phyloP scores from a whole-genome alignment of 2,329 filamentous ascomycete genomes.

The Talaromyces rugulosus region DNA sequence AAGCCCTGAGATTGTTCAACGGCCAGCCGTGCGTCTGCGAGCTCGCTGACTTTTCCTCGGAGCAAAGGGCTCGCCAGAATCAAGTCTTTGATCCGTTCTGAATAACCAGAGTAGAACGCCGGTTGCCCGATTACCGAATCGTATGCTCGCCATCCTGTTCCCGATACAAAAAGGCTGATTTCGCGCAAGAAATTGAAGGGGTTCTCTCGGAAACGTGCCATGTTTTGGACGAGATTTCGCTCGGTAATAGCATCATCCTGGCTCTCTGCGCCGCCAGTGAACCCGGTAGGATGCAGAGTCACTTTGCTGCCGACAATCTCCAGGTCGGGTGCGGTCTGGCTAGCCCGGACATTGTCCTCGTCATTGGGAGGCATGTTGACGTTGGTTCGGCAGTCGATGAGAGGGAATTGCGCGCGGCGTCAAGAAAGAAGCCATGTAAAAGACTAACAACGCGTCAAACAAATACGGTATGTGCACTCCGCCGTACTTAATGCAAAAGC shows the following conservation, averaged over 20 bases:
- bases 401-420: neutral
- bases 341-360: conserved; percentile 22
- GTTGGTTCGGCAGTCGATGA: neutral
- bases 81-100: conserved; percentile 77
- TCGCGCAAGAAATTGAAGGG: conserved; percentile 82
- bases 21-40: conserved; percentile 69
- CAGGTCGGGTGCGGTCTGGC: conserved; percentile 63
- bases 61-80: conserved; percentile 75
- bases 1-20: conserved; percentile 74
- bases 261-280: conserved; percentile 33
- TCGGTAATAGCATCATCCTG: conserved; percentile 47
- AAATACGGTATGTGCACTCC: neutral
- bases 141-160: conserved; percentile 92
- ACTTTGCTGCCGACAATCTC: conserved; percentile 72
- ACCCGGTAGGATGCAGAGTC: conserved; percentile 70
- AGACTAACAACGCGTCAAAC: neutral
- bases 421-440: conserved; percentile 4
- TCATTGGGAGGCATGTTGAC: conserved; percentile 19
- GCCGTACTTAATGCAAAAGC: neutral
- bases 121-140: conserved; percentile 86
- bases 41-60: conserved; percentile 66
- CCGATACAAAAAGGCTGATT: conserved; percentile 87
- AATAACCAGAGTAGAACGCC: conserved; percentile 88
- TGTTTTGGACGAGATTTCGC: conserved; percentile 59
- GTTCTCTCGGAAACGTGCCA: conserved; percentile 76